A percentile compares a stretch with the other conserved stretches of the same genome.
Conservation (phyloP, 2,329 filamentous ascomycete genomes). For the Calonectria pteridis region DNA sequence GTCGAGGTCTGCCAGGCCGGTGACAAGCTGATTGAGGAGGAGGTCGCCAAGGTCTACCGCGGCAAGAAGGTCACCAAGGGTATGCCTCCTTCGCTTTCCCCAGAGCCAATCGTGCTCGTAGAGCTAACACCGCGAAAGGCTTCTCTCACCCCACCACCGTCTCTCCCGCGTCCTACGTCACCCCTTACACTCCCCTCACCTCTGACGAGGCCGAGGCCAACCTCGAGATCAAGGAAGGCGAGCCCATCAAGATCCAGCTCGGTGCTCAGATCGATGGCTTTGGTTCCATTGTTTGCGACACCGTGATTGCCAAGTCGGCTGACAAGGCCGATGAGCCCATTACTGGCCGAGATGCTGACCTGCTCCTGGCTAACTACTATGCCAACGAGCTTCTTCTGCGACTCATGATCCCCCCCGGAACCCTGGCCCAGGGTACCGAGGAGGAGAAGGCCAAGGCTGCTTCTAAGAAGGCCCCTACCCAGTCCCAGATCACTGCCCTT, state of each 20-base stretch:
- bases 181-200: constrained; percentile 93
- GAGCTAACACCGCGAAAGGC: constrained; percentile 62
- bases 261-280: constrained; percentile 98
- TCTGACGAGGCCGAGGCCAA: constrained; percentile 89
- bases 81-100: constrained; percentile 54
- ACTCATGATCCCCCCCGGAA: constrained; percentile 90
- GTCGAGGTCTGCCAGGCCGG: constrained; percentile 95
- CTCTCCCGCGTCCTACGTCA: constrained; percentile 93
- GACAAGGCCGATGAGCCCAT: constrained; percentile 73
- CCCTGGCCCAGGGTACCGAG: constrained; percentile 84
- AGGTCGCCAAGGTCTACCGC: constrained; percentile 95
- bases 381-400: constrained; percentile 95
- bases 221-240: constrained; percentile 82
- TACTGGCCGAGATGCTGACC: constrained; percentile 84
- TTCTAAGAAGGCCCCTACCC: constrained; percentile 83
- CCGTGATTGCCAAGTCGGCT: constrained; percentile 77
- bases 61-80: constrained; percentile 98
- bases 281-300: constrained; percentile 95
- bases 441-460: constrained; percentile 96
- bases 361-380: constrained; percentile 92
- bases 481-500: constrained; percentile 86
- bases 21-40: constrained; percentile 93
- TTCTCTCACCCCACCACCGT: constrained; percentile 95
- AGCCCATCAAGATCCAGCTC: constrained; percentile 98
- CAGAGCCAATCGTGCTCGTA: constrained; percentile 2